Evolutionary conservation across 257 asterid species (phyloP), one percentile per base, ranked within the genome.

Genomic region (Lycium ferocissimum): DNA sequence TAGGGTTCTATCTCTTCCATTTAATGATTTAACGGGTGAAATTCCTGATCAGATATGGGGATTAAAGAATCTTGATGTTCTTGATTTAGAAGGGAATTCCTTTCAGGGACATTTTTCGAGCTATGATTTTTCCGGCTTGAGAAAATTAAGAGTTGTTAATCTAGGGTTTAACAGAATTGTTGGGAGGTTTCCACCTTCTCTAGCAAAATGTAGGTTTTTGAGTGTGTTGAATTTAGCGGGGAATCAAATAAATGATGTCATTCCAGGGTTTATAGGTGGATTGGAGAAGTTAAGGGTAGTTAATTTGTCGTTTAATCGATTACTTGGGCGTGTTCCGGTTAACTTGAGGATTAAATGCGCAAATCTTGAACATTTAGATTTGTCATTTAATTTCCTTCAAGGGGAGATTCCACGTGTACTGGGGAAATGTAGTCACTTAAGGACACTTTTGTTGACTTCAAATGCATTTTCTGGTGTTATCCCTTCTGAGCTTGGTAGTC

Each of bases 11-110:
- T 94, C 98, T 0, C 85, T 95, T 62, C 95, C 99, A 49, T 96
- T 93, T 81, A 92, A 96, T 86, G 97, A 92, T 83, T 85, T 96
- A 51, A 85, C 88, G 82, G 99, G 97, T 81, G 97, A 87, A 72
- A 91, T 96, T 83, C 98, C 97, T 45, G 83, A 12, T 38, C 94
- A 89, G 59, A 80, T 96, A 65, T 96, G 97, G 97, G 92, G 86
- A 17, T 89, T 95, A 96, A 94, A 93, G 43, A 95, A 93, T 71
- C 95, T 96, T 33, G 97, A 93, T 87, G 96, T 95, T 82, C 91
- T 95, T 88, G 98, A 96, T 88, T 94, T 96, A 2, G 98, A 95
- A 73, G 99, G 98, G 85, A 96, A 96, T 89, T 88, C 57, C 61
- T 49, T 96, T 61, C 85, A 93, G 2, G 98, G 97, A 49, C 15